Evolutionary conservation across 805 yeast species (phyloP).

Genomic region (Sporopachydermia lactativora): DNA sequence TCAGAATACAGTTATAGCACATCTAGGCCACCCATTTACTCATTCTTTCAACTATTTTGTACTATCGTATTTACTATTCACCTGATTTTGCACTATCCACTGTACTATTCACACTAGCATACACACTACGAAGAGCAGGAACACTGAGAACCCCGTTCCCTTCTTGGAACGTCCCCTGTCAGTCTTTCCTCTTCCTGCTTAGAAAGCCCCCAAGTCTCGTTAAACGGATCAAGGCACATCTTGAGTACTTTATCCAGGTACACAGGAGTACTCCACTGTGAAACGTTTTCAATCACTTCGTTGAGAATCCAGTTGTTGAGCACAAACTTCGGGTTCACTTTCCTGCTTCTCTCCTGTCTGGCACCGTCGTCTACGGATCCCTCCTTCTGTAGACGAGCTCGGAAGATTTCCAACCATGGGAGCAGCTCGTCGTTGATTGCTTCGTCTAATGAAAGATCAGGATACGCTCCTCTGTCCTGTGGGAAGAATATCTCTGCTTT

Average conservation of each 20-base stretch:
- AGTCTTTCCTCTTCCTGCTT: slow-evolving; percentile 41
- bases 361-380: slow-evolving; percentile 22
- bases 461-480: slow-evolving; percentile 19
- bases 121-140: slow-evolving; percentile 47
- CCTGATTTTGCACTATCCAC: no score
- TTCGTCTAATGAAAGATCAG: slow-evolving; percentile 16
- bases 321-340: slow-evolving; percentile 61
- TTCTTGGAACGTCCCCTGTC: slow-evolving; percentile 33
- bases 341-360: slow-evolving; percentile 28
- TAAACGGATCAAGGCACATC: slow-evolving; percentile 71
- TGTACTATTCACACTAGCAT: neutral
- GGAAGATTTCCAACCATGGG: slow-evolving; percentile 42
- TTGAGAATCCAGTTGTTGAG: slow-evolving; percentile 82
- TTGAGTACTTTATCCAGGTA: slow-evolving; percentile 44
- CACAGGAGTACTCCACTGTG: slow-evolving; percentile 32
- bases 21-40: no score
- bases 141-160: slow-evolving; percentile 53
- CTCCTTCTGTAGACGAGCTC: slow-evolving; percentile 25
- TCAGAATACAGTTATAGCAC: no score
- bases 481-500: slow-evolving; percentile 19
- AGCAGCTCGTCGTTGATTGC: slow-evolving; percentile 28
- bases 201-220: slow-evolving; percentile 50
- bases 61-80: no score
- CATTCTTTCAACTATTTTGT: no score
- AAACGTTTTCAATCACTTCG: slow-evolving; percentile 55